Conservation (phyloP, 208 protist genomes). For the Endotrypanum monterogeii region DNA sequence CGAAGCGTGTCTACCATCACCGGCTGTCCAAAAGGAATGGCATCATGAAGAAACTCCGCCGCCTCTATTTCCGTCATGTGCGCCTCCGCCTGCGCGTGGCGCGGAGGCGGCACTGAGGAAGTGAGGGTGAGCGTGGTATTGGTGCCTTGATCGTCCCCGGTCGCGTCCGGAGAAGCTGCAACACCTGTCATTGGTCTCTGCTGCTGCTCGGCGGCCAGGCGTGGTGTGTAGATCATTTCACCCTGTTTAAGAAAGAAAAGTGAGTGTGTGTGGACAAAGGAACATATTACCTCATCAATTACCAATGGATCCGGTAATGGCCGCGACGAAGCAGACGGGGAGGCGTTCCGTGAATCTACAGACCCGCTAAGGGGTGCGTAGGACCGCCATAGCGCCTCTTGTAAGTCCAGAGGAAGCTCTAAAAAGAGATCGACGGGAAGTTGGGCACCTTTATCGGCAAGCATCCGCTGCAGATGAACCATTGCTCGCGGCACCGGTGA, state of each 20-base stretch:
- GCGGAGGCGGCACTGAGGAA: no score
- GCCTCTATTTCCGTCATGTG: constrained; percentile 24
- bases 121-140: not conserved
- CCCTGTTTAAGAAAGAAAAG: constrained; percentile 55
- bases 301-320: constrained; percentile 8
- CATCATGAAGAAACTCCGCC: constrained; percentile 37
- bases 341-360: not conserved
- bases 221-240: constrained; percentile 54
- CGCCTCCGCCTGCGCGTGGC: not conserved
- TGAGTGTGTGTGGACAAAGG: constrained; percentile 69
- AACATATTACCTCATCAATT: constrained; percentile 4
- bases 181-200: not conserved
- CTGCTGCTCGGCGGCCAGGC: not conserved
- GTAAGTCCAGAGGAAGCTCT: constrained; percentile 24
- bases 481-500: constrained; percentile 72
- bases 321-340: not conserved
- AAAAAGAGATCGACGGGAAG: constrained; percentile 35
- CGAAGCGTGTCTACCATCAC: constrained; percentile 31
- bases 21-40: constrained; percentile 36
- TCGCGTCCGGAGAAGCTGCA: not conserved
- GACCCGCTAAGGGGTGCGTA: not conserved
- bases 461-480: constrained; percentile 24
- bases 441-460: constrained; percentile 36
- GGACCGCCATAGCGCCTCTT: constrained; percentile 37
- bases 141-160: not conserved